A percentile compares a stretch with the other conserved stretches of the same genome.
phyloP scores from a whole-genome alignment of 306 rosid species.

The Castanopsis chinensis region DNA sequence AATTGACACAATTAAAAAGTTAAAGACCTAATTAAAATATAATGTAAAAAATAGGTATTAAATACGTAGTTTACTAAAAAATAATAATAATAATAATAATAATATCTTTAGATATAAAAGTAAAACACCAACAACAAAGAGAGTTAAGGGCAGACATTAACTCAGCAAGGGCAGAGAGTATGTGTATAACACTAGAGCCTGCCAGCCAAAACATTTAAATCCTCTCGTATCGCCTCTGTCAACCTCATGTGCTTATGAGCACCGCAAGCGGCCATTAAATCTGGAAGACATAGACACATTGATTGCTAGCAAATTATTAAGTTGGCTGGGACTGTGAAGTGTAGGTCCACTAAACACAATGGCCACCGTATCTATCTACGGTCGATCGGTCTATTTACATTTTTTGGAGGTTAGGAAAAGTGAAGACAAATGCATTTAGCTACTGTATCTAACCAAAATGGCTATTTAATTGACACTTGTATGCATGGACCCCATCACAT shows the following conservation, averaged over 20 bases:
- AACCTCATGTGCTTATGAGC: neutral
- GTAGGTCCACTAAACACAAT: neutral
- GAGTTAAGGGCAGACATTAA: no score
- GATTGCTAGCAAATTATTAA: neutral
- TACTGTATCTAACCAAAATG: neutral
- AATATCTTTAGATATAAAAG: no score
- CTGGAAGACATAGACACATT: neutral
- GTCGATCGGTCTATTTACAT: neutral
- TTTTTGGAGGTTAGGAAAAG: neutral
- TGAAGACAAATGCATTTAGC: constrained; percentile 21
- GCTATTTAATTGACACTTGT: neutral
- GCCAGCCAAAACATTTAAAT: neutral
- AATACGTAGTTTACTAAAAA: no score
- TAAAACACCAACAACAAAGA: no score
- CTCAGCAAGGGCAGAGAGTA: no score
- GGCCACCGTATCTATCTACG: neutral
- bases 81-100: no score
- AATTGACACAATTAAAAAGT: no score
- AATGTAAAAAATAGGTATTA: no score
- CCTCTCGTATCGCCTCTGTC: neutral
- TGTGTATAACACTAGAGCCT: neutral
- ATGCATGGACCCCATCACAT: neutral
- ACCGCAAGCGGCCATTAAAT: neutral
- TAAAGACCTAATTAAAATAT: no score
- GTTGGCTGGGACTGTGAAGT: neutral